These are phyloP conservation scores for Remersonia thermophila DNA, from an alignment of 2,329 filamentous ascomycete species.

Conservation along the genomic window DNA sequence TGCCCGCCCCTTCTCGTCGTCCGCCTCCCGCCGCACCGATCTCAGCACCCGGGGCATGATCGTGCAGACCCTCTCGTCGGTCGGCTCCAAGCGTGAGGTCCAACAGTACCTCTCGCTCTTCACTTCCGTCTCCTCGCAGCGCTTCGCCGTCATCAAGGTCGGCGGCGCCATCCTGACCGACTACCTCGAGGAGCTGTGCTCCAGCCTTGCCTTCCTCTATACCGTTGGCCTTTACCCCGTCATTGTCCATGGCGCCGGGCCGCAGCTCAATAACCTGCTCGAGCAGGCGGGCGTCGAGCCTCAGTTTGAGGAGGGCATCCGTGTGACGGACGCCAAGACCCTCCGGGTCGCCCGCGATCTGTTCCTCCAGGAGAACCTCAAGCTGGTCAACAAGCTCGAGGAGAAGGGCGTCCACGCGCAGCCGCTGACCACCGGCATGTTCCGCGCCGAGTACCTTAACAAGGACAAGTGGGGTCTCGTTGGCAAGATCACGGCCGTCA, in stretches of 20 bases:
- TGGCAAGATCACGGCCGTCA: constrained; percentile 87
- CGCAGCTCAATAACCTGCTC: constrained; percentile 85
- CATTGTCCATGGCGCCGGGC: constrained; percentile 88
- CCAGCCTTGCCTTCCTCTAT: constrained; percentile 80
- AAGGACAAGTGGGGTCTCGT: constrained; percentile 94
- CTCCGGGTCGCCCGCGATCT: constrained; percentile 80
- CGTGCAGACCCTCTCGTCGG: constrained; percentile 84
- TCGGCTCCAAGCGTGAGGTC: constrained; percentile 89
- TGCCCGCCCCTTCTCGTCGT: constrained; percentile 25
- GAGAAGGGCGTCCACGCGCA: constrained; percentile 79
- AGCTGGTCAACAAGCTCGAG: constrained; percentile 80
- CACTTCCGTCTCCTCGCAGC: constrained; percentile 88
- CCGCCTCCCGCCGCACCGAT: constrained; percentile 28
- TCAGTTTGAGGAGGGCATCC: constrained; percentile 90
- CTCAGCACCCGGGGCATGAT: constrained; percentile 66
- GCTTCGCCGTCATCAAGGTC: constrained; percentile 97
- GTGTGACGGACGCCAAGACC: constrained; percentile 92
- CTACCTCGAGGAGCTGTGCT: constrained; percentile 81
- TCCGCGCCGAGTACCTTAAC: constrained; percentile 88
- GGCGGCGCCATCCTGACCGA: constrained; percentile 93
- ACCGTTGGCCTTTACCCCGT: constrained; percentile 91
- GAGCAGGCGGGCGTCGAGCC: constrained; percentile 87
- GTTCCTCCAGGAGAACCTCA: constrained; percentile 91
- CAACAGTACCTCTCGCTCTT: constrained; percentile 98
- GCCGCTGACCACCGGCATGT: constrained; percentile 79